Percentiles rank a stretch among this genome's conserved stretches.
Evolutionary conservation across 768 basidiomycete genomes (phyloP).

Genomic region (Pulveroboletus sp.): DNA sequence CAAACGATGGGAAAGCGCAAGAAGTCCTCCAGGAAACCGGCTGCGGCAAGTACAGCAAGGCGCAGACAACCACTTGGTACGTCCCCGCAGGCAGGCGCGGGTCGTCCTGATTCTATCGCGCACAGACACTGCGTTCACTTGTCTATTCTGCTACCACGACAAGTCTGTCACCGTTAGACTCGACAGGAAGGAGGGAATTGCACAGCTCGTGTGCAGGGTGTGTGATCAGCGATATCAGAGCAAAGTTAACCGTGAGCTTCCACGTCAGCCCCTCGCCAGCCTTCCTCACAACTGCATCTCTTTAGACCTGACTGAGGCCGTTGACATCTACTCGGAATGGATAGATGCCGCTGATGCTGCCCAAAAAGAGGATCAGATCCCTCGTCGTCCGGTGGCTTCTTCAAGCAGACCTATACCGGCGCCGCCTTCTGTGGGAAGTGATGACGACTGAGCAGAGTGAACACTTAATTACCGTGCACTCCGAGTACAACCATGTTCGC

Average conservation of each 20-base stretch:
- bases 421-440: slow-evolving; percentile 38
- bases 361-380: slow-evolving; percentile 53
- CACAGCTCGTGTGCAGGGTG: slow-evolving; percentile 74
- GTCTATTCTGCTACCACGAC: slow-evolving; percentile 87
- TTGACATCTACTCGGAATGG: slow-evolving; percentile 91
- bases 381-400: slow-evolving; percentile 47
- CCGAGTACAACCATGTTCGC: slow-evolving; percentile 14
- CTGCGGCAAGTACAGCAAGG: slow-evolving; percentile 54
- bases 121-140: slow-evolving; percentile 78
- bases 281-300: slow-evolving; percentile 12
- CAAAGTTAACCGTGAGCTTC: slow-evolving; percentile 75
- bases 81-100: background rate
- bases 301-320: slow-evolving; percentile 78
- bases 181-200: slow-evolving; percentile 81
- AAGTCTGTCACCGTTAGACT: slow-evolving; percentile 82
- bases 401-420: slow-evolving; percentile 44
- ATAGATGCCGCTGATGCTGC: slow-evolving; percentile 85
- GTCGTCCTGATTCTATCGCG: slow-evolving; percentile 2
- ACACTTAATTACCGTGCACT: slow-evolving; percentile 3
- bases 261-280: background rate
- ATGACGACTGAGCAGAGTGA: slow-evolving; percentile 36
- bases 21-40: slow-evolving; percentile 81
- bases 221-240: slow-evolving; percentile 86
- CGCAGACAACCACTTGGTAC: slow-evolving; percentile 71
- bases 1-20: slow-evolving; percentile 80